phyloP scores from a whole-genome alignment of 2,329 filamentous ascomycete genomes.

The Gnomoniopsis sp. region DNA sequence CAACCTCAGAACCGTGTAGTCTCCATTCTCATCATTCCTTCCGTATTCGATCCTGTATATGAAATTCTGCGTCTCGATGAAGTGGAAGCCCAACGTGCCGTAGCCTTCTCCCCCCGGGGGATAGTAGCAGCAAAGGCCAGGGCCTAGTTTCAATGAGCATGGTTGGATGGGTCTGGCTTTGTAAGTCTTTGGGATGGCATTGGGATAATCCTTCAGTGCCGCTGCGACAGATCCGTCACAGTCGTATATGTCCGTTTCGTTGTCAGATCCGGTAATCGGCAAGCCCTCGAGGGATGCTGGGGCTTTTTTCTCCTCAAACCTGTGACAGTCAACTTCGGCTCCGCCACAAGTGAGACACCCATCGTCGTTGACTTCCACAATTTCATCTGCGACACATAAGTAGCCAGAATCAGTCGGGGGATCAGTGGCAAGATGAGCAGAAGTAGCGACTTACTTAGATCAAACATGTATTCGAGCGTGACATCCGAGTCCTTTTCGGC shows the following conservation, averaged over 20 bases:
- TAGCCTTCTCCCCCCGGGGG: background rate
- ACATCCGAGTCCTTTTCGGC: background rate
- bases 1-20: background rate
- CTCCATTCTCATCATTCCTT: background rate
- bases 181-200: background rate
- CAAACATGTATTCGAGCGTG: background rate
- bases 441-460: constrained; percentile 9
- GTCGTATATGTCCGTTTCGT: background rate
- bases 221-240: constrained; percentile 1
- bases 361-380: constrained; percentile 1
- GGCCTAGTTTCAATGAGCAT: background rate
- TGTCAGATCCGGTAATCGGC: background rate
- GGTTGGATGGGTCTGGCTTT: background rate
- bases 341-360: constrained; percentile 9
- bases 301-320: background rate
- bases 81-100: constrained; percentile 1
- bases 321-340: background rate
- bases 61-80: background rate
- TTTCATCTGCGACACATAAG: background rate
- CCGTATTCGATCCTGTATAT: constrained; percentile 11
- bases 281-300: background rate
- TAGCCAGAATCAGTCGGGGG: background rate
- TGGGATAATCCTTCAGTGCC: background rate
- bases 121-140: constrained; percentile 12
- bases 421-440: background rate